phyloP scores from a whole-genome alignment of 441 rosid species.

The Erodium trifolium region DNA sequence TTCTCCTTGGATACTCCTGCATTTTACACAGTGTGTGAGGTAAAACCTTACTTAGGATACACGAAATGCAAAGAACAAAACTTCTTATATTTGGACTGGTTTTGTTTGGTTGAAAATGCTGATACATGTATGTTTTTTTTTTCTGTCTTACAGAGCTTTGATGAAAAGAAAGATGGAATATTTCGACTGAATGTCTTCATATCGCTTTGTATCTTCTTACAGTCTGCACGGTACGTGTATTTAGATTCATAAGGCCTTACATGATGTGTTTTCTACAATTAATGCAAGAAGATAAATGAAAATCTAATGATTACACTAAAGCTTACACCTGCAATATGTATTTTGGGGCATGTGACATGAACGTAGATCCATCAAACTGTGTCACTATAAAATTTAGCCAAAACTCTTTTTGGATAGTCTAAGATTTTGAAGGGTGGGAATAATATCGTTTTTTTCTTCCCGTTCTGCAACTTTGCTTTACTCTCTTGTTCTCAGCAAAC shows the following conservation, averaged over 20 bases:
- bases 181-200: conserved; percentile 60
- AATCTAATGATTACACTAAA: too few species aligned
- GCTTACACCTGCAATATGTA: too few species aligned
- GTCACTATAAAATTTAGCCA: too few species aligned
- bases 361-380: too few species aligned
- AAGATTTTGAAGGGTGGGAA: too few species aligned
- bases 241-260: background rate
- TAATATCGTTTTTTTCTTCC: too few species aligned
- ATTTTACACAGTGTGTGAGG: conserved; percentile 60
- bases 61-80: background rate
- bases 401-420: too few species aligned
- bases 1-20: conserved; percentile 56
- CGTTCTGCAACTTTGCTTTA: too few species aligned
- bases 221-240: conserved; percentile 48
- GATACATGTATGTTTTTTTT: conserved; percentile 7
- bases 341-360: too few species aligned
- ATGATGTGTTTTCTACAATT: background rate
- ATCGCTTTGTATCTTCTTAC: conserved; percentile 56
- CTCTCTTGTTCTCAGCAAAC: too few species aligned
- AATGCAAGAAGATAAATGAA: background rate
- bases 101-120: conserved; percentile 5
- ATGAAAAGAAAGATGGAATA: conserved; percentile 49
- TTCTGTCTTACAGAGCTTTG: conserved; percentile 43
- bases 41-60: conserved; percentile 14
- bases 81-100: background rate